phyloP scores from a whole-genome alignment of 805 yeast species.

The Monosporozyma servazzii region DNA sequence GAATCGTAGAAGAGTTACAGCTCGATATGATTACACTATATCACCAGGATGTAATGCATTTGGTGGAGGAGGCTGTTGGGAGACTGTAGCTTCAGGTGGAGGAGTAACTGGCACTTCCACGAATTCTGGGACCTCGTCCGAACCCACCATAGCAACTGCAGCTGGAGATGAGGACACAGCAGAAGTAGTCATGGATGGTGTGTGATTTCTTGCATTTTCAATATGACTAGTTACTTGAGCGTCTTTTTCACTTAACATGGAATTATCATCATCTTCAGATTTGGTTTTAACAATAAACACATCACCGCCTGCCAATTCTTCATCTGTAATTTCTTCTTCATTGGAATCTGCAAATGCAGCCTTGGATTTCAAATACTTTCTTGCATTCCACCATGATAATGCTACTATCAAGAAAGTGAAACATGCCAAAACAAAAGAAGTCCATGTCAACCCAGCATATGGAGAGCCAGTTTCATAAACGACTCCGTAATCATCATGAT shows the following conservation, averaged over 20 bases:
- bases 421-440: conserved; percentile 22
- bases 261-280: background rate
- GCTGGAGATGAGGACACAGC: background rate
- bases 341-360: background rate
- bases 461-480: conserved; percentile 19
- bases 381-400: conserved; percentile 2
- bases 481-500: conserved; percentile 26
- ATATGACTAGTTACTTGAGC: background rate
- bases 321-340: background rate
- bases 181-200: background rate
- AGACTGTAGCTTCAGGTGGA: background rate
- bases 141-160: background rate
- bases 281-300: background rate
- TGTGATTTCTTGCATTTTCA: background rate
- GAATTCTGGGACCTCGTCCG: background rate
- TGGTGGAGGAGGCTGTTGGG: background rate
- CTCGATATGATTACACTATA: background rate
- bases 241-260: background rate
- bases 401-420: background rate
- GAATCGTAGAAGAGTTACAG: too few relatives aligned
- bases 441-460: conserved; percentile 26
- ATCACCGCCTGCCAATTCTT: background rate
- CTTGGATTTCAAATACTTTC: conserved; percentile 1
- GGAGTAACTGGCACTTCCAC: background rate
- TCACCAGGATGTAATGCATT: background rate